Evolutionary conservation across 2,329 filamentous ascomycete species (phyloP).

Genomic region (Trichothecium sympodiale): DNA sequence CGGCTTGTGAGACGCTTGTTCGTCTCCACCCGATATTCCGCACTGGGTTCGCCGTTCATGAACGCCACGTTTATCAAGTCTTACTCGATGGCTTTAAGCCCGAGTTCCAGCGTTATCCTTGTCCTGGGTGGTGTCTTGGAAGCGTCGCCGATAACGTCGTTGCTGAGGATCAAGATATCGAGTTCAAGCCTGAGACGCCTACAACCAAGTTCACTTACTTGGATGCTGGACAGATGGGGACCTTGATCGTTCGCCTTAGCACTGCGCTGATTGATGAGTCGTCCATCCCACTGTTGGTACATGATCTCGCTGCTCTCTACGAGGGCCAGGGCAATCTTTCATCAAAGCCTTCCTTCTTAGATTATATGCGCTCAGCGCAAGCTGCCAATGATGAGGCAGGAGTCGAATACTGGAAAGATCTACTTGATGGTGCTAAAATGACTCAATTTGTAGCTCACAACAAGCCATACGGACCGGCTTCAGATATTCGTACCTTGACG

Average conservation of each 20-base stretch:
- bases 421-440: conserved; percentile 33
- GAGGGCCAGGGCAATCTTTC: conserved; percentile 20
- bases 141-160: conserved; percentile 28
- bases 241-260: conserved; percentile 35
- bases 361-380: conserved; percentile 31
- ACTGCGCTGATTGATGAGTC: conserved; percentile 37
- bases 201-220: conserved; percentile 39
- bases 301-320: conserved; percentile 37
- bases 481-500: conserved; percentile 26
- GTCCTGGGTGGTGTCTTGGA: conserved; percentile 26
- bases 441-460: conserved; percentile 32
- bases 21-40: conserved; percentile 39
- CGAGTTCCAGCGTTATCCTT: conserved; percentile 31
- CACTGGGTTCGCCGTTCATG: conserved; percentile 38
- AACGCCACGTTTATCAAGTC: conserved; percentile 36
- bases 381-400: conserved; percentile 24
- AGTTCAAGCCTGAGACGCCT: conserved; percentile 29
- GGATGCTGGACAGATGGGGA: conserved; percentile 34
- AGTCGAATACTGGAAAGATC: conserved; percentile 31
- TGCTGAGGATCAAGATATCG: conserved; percentile 27
- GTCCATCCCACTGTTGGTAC: conserved; percentile 32
- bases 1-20: conserved; percentile 31
- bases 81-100: conserved; percentile 30
- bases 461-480: conserved; percentile 27
- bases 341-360: conserved; percentile 32